Base-by-base conservation (phyloP, 2,329 filamentous ascomycete genomes). In the Colletotrichum orbiculare region DNA sequence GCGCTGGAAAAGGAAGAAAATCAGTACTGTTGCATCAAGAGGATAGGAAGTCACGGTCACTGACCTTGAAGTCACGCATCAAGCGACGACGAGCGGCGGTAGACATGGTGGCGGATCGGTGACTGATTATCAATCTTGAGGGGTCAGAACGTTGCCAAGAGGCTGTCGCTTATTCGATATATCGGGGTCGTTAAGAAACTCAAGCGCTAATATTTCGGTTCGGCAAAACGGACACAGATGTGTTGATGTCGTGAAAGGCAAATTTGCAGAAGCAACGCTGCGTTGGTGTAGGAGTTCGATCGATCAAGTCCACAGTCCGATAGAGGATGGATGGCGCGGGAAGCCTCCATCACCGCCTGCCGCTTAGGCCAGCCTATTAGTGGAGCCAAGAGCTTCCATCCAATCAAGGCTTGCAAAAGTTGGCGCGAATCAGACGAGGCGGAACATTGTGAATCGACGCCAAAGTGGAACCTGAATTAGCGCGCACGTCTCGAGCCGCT, bases 51-150 rank as follows among this genome's bases (percentile, higher is more conserved):
- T 25, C 25, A 25, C 4, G 25, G 25, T 25, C 25, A 5, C 25
- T 52, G 10, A 96, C 94, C 91, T 98, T 98, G 88, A 98, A 98
- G 84, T 98, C 96, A 78, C 96, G 92, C 96, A 99, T 98, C 79
- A 99, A 85, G 77, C 96, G 93, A 77, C 96, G 92, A 77, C 96
- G 91, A 71, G 96, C 96, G 71, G 95, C 92, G 69, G 96, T 98
- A 73, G 95, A 98, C 95, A 84, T 85, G 65, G 54, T 75, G 71
- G 66, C 47, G 52, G 53, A 25, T 59, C 64, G 64, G 47, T 42
- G 42, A 55, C 50, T 56, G 63, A 57, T 57, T 57, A 56, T 47
- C 41, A 56, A 57, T 58, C 46, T 33, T 57, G 41, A 56, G 33
- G 52, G 58, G 46, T 66, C 52, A 25, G 33, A 54, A 25, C 25